These are phyloP conservation scores for Arthroderma sp. DNA, from an alignment of 2,329 filamentous ascomycete species.

Conservation along the genomic window DNA sequence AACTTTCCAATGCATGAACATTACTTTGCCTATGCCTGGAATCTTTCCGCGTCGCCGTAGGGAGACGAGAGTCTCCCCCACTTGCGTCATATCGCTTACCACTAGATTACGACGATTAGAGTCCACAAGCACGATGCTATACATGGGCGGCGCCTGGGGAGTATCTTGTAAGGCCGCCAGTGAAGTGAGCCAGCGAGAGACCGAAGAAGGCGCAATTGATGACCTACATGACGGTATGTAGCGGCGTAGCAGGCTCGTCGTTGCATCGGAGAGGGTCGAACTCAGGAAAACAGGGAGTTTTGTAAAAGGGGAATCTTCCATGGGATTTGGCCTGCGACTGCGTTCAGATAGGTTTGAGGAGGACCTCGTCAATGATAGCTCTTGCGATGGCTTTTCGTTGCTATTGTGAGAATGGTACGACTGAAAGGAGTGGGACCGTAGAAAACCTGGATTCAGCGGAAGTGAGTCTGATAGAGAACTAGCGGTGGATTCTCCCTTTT, in stretches of 20 bases:
- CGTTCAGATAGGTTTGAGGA: not conserved
- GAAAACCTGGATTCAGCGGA: not conserved
- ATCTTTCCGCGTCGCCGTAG: constrained; percentile 14
- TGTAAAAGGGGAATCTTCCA: not conserved
- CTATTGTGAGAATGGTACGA: not conserved
- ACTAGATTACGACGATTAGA: constrained; percentile 6
- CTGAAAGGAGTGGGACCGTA: not conserved
- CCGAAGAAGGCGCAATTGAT: not conserved
- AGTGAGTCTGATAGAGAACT: not conserved
- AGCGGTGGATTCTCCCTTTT: not conserved
- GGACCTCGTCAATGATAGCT: not conserved
- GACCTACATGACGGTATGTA: constrained; percentile 5
- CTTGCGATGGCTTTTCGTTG: not conserved
- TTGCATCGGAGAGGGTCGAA: not conserved
- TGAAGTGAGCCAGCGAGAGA: constrained; percentile 3
- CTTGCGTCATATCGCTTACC: constrained; percentile 14
- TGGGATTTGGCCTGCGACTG: not conserved
- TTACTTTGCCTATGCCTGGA: constrained; percentile 20
- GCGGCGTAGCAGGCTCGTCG: not conserved
- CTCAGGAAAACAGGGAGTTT: constrained; percentile 4
- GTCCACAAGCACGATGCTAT: constrained; percentile 23
- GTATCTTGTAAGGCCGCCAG: not conserved
- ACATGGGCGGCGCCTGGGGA: not conserved
- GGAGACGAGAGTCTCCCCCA: constrained; percentile 17
- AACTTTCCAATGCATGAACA: constrained; percentile 23